Evolutionary conservation across 306 rosid genomes (phyloP), one percentile per base, ranked within the genome.

Genomic region (Vigna angularis): DNA sequence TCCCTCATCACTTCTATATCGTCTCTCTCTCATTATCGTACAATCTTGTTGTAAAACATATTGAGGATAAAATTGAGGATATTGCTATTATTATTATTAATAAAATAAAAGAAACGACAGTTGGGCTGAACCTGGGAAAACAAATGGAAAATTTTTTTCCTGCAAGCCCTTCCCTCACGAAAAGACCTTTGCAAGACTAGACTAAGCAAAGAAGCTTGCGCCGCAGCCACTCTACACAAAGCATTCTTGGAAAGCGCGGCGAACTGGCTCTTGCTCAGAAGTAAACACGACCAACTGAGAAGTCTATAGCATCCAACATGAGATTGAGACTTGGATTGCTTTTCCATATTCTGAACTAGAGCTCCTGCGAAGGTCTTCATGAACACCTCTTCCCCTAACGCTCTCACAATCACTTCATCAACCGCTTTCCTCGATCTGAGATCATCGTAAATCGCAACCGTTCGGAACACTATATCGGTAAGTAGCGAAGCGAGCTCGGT

Each of bases 291-390:
- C 99, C 99, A 95, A 55, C 86, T 83, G 66, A 93, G 92, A 82
- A 95, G 96, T 50, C 94, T 88, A 62, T 82, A 83, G 83, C 99
- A 78, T 5, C 98, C 97, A 4, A 88, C 90, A 63, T 80, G 83
- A 24, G 98, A 89, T 74, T 88, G 96, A 52, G 78, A 79, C 88
- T 86, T 95, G 3, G 56, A 62, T 76, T 93, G 97, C 85, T 86
- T 95, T 57, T 95, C 99, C 98, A 93, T 91, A 68, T 59, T 82
- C 93, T 87, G 97, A 85, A 95, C 96, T 76, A 95, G 89, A 28
- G 86, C 89, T 49, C 91, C 96, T 5, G 99, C 99, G 66, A 95
- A 95, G 76, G 85, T 88, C 83, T 93, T 95, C 99, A 95, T 89
- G 88, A 95, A 93, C 67, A 87, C 70, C 6, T 83, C 65, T 70